Conservation (phyloP, 345 rosid species). For the Lenwebbia sp. region DNA sequence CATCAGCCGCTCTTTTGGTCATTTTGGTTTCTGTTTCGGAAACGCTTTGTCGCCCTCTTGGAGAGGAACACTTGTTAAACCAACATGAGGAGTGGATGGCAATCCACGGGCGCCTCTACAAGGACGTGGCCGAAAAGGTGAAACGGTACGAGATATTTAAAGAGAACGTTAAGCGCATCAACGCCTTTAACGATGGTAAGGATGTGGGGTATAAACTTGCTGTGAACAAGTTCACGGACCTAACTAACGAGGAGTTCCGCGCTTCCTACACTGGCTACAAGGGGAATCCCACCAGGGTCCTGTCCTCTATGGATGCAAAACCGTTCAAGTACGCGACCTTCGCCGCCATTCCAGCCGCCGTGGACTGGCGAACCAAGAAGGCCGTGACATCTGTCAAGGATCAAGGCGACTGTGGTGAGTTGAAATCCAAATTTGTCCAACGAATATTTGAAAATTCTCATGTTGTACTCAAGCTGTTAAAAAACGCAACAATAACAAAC, state of each 20-base stretch:
- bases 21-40: background rate
- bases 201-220: conserved; percentile 17
- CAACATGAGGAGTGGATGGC: conserved; percentile 34
- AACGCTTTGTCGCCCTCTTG: background rate
- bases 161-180: conserved; percentile 23
- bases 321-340: conserved; percentile 7
- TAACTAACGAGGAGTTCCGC: conserved; percentile 37
- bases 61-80: conserved; percentile 17
- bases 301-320: background rate
- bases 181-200: conserved; percentile 16
- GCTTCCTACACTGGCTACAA: conserved; percentile 21
- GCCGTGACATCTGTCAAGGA: conserved; percentile 36
- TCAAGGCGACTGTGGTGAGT: conserved; percentile 36
- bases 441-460: background rate
- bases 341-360: conserved; percentile 4
- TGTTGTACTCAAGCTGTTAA: background rate
- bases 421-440: background rate
- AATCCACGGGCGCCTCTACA: conserved; percentile 17
- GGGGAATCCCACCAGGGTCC: background rate
- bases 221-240: conserved; percentile 35
- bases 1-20: background rate
- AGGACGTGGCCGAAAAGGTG: conserved; percentile 13
- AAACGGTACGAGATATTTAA: conserved; percentile 28
- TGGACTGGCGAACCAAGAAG: conserved; percentile 32
- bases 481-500: background rate